Conservation (phyloP, 192 early-diverging fungal genomes). For the Thoreauomyces humboldtii region DNA sequence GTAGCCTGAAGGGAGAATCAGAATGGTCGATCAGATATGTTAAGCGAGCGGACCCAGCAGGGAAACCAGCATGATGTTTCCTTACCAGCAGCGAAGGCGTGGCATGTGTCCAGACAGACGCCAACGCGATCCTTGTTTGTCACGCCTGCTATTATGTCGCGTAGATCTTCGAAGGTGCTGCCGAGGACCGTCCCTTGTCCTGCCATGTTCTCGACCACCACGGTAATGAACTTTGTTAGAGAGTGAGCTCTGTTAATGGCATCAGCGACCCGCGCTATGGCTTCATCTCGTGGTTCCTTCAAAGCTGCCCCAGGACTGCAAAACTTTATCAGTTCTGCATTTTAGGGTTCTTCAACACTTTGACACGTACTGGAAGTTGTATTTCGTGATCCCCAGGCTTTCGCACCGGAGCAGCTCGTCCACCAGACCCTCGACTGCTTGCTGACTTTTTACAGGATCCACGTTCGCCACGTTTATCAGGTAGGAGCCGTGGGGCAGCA, state of each 20-base stretch:
- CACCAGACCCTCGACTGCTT: conserved; percentile 45
- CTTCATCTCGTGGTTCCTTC: conserved; percentile 11
- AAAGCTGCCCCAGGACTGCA: conserved; percentile 10
- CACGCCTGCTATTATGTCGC: conserved; percentile 42
- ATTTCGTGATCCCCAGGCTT: conserved; percentile 43
- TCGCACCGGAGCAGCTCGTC: conserved; percentile 55
- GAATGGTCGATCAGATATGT: not conserved
- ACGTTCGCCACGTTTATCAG: conserved; percentile 54
- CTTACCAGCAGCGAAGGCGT: conserved; percentile 48
- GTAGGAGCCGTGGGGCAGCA: conserved; percentile 56
- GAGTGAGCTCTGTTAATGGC: conserved; percentile 50
- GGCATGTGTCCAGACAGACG: conserved; percentile 62
- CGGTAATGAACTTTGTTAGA: conserved; percentile 33
- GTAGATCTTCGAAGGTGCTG: conserved; percentile 45
- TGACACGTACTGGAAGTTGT: conserved; percentile 53
- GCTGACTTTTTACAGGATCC: conserved; percentile 41
- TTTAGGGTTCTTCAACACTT: too few relatives aligned
- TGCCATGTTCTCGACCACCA: conserved; percentile 59
- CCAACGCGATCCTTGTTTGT: conserved; percentile 52
- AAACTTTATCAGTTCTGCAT: too few relatives aligned
- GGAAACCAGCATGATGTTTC: not conserved
- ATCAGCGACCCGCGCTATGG: conserved; percentile 39
- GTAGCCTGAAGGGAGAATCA: conserved; percentile 45
- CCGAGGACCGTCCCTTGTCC: conserved; percentile 50
- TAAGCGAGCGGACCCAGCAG: too few relatives aligned